Conservation (phyloP, 192 early-diverging fungal species). For the Jimgerdemannia flammicorona region DNA sequence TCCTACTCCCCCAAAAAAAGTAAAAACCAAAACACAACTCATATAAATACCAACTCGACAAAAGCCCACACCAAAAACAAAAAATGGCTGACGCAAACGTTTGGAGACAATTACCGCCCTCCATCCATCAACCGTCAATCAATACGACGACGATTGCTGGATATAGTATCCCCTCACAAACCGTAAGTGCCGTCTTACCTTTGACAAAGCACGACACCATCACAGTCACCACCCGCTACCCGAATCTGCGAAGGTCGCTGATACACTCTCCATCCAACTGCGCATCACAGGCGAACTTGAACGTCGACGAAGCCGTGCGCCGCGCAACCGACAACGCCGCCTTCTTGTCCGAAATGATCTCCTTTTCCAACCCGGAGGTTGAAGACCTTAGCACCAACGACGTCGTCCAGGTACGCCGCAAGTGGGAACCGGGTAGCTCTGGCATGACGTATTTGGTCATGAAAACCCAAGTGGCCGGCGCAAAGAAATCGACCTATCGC, state of each 20-base stretch:
- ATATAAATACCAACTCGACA: no score
- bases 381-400: not conserved
- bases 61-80: not conserved
- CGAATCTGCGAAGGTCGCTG: no score
- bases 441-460: not conserved
- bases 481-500: no score
- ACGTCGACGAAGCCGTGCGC: not conserved
- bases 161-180: not conserved
- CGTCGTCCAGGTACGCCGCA: not conserved
- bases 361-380: not conserved
- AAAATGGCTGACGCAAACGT: not conserved
- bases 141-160: not conserved
- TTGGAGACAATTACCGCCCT: not conserved
- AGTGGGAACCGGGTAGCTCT: not conserved
- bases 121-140: not conserved
- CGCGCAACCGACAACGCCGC: not conserved
- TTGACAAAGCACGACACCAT: not conserved
- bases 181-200: not conserved
- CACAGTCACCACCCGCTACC: no score
- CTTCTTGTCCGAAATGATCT: not conserved
- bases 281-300: not conserved
- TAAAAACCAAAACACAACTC: no score
- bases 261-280: not conserved
- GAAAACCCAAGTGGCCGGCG: not conserved
- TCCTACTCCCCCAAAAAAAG: no score